phyloP scores from a whole-genome alignment of 768 basidiomycete species.

The Tylopilus plumbeoviolaceoides region DNA sequence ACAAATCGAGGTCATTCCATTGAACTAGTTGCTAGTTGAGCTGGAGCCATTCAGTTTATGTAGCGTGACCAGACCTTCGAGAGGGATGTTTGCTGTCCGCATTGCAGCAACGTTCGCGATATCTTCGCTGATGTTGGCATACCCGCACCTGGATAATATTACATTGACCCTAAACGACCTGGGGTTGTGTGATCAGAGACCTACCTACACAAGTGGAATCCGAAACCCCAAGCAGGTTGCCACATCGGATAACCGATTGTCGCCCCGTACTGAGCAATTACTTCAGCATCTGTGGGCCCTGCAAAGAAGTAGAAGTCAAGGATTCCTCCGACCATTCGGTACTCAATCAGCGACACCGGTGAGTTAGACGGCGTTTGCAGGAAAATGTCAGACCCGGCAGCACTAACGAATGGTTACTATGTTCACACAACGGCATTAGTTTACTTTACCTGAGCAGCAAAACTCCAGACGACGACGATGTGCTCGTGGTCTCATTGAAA shows the following conservation, averaged over 20 bases:
- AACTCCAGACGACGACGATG: conserved; percentile 67
- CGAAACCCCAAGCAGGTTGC: conserved; percentile 74
- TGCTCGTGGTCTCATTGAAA: conserved; percentile 46
- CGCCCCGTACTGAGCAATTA: conserved; percentile 67
- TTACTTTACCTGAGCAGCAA: conserved; percentile 57
- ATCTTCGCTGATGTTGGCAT: conserved; percentile 52
- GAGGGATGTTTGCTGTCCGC: conserved; percentile 69
- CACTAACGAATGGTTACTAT: conserved; percentile 33
- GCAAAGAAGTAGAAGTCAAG: conserved; percentile 78
- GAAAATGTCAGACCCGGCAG: conserved; percentile 68
- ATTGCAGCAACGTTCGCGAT: conserved; percentile 50
- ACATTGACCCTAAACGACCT: not conserved
- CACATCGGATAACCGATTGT: conserved; percentile 66
- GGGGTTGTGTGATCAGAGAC: not conserved
- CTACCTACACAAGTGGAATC: conserved; percentile 70
- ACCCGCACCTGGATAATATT: conserved; percentile 37
- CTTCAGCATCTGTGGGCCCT: conserved; percentile 46
- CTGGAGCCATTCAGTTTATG: not conserved
- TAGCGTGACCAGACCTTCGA: conserved; percentile 50
- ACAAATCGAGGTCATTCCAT: conserved; percentile 79
- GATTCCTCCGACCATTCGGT: conserved; percentile 69
- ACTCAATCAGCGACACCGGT: conserved; percentile 61
- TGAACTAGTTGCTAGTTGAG: conserved; percentile 41
- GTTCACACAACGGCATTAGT: not conserved
- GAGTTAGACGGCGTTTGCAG: conserved; percentile 56